Conservation (phyloP, 805 yeast species). For the Yarrowia keelungensis region DNA sequence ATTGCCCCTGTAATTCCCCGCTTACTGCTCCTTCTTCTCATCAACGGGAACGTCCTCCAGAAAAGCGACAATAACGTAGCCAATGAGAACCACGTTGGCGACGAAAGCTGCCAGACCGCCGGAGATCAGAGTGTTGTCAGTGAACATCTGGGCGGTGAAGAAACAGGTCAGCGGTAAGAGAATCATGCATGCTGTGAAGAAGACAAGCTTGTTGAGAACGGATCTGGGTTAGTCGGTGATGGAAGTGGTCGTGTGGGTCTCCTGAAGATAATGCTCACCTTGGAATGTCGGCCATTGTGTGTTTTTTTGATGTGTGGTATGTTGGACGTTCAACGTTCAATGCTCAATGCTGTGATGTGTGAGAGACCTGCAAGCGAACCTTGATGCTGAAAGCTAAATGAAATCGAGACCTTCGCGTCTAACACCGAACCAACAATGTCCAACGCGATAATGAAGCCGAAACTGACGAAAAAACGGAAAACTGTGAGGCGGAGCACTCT, state of each 20-base stretch:
- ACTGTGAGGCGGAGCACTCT: neutral
- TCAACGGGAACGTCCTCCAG: conserved; percentile 58
- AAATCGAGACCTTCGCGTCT: neutral
- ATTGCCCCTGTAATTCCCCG: neutral
- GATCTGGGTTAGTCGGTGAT: conserved; percentile 42
- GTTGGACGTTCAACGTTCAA: neutral
- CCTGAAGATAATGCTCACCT: neutral
- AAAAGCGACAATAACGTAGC: conserved; percentile 73
- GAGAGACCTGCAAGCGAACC: neutral
- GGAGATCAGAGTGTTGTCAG: conserved; percentile 62
- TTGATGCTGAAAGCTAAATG: conserved; percentile 12
- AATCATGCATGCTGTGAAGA: conserved; percentile 76
- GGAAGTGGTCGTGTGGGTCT: neutral
- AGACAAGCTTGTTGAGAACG: conserved; percentile 59
- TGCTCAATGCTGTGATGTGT: conserved; percentile 10
- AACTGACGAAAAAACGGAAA: conserved; percentile 1
- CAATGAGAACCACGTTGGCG: conserved; percentile 72
- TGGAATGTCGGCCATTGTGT: conserved; percentile 33
- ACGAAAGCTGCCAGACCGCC: conserved; percentile 77
- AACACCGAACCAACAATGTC: neutral
- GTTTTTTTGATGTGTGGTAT: neutral
- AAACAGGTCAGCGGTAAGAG: conserved; percentile 65
- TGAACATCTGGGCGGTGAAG: conserved; percentile 56
- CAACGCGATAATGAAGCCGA: conserved; percentile 34
- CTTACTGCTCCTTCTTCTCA: conserved; percentile 42